Evolutionary conservation across 2,329 filamentous ascomycete species (phyloP), one percentile per base, ranked within the genome.

Genomic region (Penicillium polonicum): DNA sequence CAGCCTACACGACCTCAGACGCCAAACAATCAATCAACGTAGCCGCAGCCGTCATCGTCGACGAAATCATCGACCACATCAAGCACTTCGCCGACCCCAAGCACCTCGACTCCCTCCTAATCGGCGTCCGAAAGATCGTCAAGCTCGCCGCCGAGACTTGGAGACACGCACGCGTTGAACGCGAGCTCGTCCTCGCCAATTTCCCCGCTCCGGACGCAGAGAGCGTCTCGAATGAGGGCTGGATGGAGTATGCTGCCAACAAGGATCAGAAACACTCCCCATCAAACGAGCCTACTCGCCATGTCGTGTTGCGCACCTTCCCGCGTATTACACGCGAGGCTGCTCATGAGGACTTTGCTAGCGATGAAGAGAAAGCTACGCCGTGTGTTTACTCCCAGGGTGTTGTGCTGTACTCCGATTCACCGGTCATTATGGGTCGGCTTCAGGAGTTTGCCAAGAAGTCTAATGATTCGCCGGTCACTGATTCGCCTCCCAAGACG

Each of bases 121-220:
- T 76, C 15, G 78, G 78, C 3, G 79, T 85, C 6, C 78, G 82
- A 39, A 77, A 79, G 56, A 82, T 85, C 44, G 82, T 85, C 48
- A 85, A 85, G 65, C 74, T 83, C 21, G 83, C 83, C 2, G 82
- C 82, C 1, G 81, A 85, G 68, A 84, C 82, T 8, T 85, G 83
- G 83, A 75, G 83, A 21, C 81, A 82, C 65, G 83, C 82, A 5
- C 78, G 83, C 10, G 78, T 85, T 33, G 83, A 85, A 66, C 77
- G 82, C 19, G 82, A 84, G 64, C 77, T 83, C 62, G 81, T 85
- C 48, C 73, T 77, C 12, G 82, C 82, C 4, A 76, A 72, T 1
- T 80, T 84, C 72, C 80, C 80, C 3, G 71, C 72, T 0, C 71
- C 73, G 0, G 70, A 75, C 27, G 68, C 74, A 2, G 70, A 73